Percentiles rank a stretch among this genome's conserved stretches.
Evolutionary conservation across 345 rosid species (phyloP).

Genomic region (Brassica carinata): DNA sequence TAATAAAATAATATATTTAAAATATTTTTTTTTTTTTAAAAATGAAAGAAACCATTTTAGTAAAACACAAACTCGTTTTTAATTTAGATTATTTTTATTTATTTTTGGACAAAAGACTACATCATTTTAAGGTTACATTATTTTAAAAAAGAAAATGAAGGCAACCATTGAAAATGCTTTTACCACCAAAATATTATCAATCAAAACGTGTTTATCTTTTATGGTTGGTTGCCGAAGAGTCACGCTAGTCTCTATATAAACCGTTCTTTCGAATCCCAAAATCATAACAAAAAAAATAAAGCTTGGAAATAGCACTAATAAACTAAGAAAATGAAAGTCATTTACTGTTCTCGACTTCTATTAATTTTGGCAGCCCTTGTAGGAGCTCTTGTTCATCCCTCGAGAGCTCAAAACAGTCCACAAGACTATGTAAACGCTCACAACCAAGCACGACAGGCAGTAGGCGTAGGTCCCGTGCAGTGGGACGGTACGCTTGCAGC

Average conservation of each 20-base stretch:
- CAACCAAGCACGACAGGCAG: slow-evolving; percentile 14
- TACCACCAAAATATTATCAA: neutral
- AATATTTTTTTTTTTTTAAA: no score
- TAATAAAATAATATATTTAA: neutral
- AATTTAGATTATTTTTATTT: neutral
- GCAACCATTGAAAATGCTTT: neutral
- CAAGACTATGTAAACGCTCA: slow-evolving; percentile 31
- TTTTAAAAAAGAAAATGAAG: neutral
- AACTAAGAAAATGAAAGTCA: slow-evolving; percentile 1
- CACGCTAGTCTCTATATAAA: slow-evolving; percentile 17
- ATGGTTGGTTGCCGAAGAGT: neutral
- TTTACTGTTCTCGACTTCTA: neutral
- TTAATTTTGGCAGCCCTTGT: slow-evolving; percentile 8
- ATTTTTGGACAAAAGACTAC: neutral
- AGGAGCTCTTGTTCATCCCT: slow-evolving; percentile 26
- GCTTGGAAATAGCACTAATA: neutral
- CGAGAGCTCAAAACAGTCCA: slow-evolving; percentile 28
- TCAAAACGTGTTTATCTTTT: neutral
- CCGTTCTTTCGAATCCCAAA: neutral
- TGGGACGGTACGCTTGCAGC: slow-evolving; percentile 20
- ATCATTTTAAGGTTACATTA: neutral
- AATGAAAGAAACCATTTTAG: neutral
- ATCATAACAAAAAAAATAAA: slow-evolving; percentile 11
- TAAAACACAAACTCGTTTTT: neutral
- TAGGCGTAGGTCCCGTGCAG: slow-evolving; percentile 28